Conservation (phyloP, 352 stramenopile genomes). For the Globisporangium abappressorium region DNA sequence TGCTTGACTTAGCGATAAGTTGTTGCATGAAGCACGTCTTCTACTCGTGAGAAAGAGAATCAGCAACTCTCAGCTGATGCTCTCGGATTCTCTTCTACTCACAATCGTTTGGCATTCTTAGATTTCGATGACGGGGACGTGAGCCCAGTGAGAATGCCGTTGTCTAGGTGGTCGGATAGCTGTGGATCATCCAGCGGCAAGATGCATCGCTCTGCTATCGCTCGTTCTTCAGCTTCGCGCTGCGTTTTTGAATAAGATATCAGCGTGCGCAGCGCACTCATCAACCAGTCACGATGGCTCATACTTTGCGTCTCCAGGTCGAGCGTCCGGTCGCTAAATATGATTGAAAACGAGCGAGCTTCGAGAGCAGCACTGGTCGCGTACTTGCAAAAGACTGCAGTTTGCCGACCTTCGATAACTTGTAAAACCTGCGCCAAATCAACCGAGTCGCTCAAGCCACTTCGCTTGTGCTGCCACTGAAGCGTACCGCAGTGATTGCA, state of each 20-base stretch:
- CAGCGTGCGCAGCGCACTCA: constrained; percentile 72
- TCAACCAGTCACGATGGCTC: constrained; percentile 80
- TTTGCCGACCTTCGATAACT: constrained; percentile 64
- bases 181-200: constrained; percentile 35
- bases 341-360: constrained; percentile 64
- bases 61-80: background rate
- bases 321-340: constrained; percentile 73
- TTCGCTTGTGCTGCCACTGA: constrained; percentile 87
- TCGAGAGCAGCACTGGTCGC: constrained; percentile 36
- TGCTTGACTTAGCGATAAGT: background rate
- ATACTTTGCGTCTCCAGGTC: constrained; percentile 76
- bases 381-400: constrained; percentile 81
- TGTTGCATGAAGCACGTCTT: background rate
- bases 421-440: constrained; percentile 73
- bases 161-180: background rate
- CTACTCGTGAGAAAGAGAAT: background rate
- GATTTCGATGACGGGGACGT: constrained; percentile 2
- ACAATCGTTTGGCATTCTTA: background rate
- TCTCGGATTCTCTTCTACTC: background rate
- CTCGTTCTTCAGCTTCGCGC: constrained; percentile 67
- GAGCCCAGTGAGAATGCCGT: background rate
- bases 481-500: constrained; percentile 80
- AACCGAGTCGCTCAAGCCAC: constrained; percentile 59
- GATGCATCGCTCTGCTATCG: constrained; percentile 60
- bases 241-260: constrained; percentile 72